These are phyloP conservation scores for Cordyceps fumosorosea DNA, from an alignment of 2,329 filamentous ascomycete genomes.

Conservation along the genomic window DNA sequence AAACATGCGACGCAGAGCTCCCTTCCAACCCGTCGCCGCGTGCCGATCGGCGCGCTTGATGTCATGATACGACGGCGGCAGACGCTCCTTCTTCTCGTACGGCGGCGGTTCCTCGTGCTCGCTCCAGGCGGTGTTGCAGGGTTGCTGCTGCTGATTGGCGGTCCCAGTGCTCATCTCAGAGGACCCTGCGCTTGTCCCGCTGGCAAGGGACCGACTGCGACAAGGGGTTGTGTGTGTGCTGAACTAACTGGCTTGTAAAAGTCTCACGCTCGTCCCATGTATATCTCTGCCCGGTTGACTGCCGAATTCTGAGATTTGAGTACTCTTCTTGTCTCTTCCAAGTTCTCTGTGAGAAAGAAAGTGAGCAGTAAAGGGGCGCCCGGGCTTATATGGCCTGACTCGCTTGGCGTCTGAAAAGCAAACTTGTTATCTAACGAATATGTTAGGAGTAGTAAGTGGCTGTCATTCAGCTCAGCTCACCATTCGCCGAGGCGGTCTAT, in stretches of 20 bases:
- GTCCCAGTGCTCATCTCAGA: neutral
- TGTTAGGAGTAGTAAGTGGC: neutral
- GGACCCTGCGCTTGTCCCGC: neutral
- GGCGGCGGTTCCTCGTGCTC: constrained; percentile 1
- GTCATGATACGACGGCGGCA: constrained; percentile 7
- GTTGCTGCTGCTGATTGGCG: neutral
- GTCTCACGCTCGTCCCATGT: neutral
- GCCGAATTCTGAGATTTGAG: no score
- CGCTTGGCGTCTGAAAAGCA: neutral
- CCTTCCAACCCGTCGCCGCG: constrained; percentile 1
- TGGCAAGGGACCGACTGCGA: neutral
- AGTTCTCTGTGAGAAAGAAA: neutral
- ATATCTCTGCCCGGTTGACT: no score
- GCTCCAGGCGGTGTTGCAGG: neutral
- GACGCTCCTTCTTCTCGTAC: constrained; percentile 7
- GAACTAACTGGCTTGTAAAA: neutral
- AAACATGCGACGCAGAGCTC: constrained; percentile 4
- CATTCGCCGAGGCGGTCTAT: neutral
- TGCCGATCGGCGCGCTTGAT: neutral
- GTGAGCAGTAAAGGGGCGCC: neutral
- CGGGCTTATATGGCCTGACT: constrained; percentile 7
- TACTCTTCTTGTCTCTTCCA: neutral
- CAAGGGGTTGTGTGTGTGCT: neutral
- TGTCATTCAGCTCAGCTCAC: neutral
- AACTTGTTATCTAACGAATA: neutral